Base-by-base conservation (phyloP, 768 basidiomycete species). In the Rossbeevera mucosa region DNA sequence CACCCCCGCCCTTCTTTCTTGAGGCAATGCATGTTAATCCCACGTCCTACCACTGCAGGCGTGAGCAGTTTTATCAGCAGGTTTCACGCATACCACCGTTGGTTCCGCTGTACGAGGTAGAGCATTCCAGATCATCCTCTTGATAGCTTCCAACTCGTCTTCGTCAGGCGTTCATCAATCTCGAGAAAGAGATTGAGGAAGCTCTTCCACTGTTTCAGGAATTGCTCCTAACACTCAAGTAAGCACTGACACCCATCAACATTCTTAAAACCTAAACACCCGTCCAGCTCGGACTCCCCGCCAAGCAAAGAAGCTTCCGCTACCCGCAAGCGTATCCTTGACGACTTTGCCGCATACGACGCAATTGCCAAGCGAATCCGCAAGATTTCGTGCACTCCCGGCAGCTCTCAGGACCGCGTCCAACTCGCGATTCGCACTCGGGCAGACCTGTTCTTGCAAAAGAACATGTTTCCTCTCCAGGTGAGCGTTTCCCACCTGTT, bases 121-220 rank as follows among this genome's bases (percentile, higher is more conserved):
- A 69, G 57, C 3, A 9, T 40, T n/a, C 22, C 9, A 26, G 14
- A 40, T 21, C n/a, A 8, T n/a, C 5, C 40, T 41, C 44, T 49
- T 21, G 1, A 18, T 12, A 11, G 14, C 2, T 7, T 12, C 18
- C 43, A 28, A 11, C 18, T 46, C 48, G 49, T 25, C 46, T 44
- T 40, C 38, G 9, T 25, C 67, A 92, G 80, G 79, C 80, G 1
- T 83, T 98, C 54, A 71, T 91, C 31, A 66, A 62, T 33, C 71
- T 96, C 7, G 94, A 99, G 72, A 78, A 80, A 48, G 94, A 97
- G 59, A 94, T 98, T n/a, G 89, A 92, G 64, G 87, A 86, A 28
- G 72, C 82, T 2, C 76, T 98, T 4, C 92, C 93, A 3, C 82
- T 86, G 56, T 94, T 95, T 65, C 91, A 95, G 60, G 93, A 95